phyloP scores from a whole-genome alignment of 768 basidiomycete species.

The Podaxis sp. region DNA sequence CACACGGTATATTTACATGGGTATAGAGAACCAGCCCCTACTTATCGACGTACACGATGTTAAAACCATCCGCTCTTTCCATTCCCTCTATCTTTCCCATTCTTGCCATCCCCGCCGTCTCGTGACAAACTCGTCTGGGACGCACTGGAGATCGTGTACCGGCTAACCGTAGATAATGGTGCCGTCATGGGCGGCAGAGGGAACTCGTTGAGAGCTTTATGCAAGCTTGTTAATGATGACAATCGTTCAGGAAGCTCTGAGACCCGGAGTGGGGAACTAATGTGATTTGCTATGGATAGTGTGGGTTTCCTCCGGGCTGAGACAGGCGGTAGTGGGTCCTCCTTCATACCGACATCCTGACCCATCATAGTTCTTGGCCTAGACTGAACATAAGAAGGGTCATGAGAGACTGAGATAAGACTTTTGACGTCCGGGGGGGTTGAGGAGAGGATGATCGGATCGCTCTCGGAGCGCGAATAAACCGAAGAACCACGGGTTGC shows the following conservation, averaged over 20 bases:
- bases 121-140: not conserved
- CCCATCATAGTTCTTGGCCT: not conserved
- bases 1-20: not conserved
- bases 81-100: not conserved
- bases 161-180: not conserved
- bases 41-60: not conserved
- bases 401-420: not conserved
- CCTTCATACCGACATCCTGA: not conserved
- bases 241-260: constrained; percentile 6
- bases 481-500: not conserved
- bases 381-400: not conserved
- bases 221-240: constrained; percentile 7
- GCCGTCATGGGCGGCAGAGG: not conserved
- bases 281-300: not conserved
- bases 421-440: constrained; percentile 9
- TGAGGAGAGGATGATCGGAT: constrained; percentile 10
- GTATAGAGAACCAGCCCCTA: not conserved
- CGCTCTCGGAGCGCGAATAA: not conserved
- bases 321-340: not conserved
- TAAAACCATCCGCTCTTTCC: not conserved
- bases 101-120: not conserved
- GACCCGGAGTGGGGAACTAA: not conserved
- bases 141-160: not conserved
- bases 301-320: not conserved
- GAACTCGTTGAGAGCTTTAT: constrained; percentile 3